A percentile compares a stretch with the other conserved stretches of the same genome.
phyloP scores from a whole-genome alignment of 805 yeast genomes.

The Teunomyces aglyptinius region DNA sequence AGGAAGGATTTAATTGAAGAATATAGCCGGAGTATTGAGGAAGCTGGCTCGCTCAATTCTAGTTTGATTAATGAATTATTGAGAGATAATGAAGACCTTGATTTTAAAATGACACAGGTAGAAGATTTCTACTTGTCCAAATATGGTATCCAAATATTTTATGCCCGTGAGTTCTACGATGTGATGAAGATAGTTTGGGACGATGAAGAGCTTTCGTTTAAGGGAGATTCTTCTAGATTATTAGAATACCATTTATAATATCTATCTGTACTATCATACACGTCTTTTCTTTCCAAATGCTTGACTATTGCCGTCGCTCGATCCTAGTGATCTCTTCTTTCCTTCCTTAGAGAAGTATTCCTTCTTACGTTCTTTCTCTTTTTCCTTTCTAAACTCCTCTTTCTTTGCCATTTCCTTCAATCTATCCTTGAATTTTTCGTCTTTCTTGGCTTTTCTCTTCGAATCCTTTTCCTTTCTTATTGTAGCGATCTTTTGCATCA shows the following conservation, averaged over 20 bases:
- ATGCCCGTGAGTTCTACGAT: slow-evolving; percentile 77
- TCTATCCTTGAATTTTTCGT: slow-evolving; percentile 70
- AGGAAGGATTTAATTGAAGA: slow-evolving; percentile 66
- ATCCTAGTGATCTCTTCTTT: slow-evolving; percentile 53
- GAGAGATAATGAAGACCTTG: slow-evolving; percentile 31
- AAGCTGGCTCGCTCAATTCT: slow-evolving; percentile 20
- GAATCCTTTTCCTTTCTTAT: slow-evolving; percentile 81
- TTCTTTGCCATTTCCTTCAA: slow-evolving; percentile 72
- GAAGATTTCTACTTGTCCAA: slow-evolving; percentile 51
- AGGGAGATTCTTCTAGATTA: slow-evolving; percentile 24
- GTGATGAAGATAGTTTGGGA: slow-evolving; percentile 74
- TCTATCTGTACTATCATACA: slow-evolving; percentile 13
- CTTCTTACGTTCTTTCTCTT: slow-evolving; percentile 81
- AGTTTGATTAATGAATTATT: slow-evolving; percentile 33
- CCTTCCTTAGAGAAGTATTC: slow-evolving; percentile 77
- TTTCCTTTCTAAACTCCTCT: slow-evolving; percentile 67
- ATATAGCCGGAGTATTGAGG: slow-evolving; percentile 38
- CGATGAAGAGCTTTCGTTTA: slow-evolving; percentile 25
- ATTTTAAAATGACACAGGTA: slow-evolving; percentile 33
- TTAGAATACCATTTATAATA: slow-evolving; percentile 29
- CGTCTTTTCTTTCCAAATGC: slow-evolving; percentile 36
- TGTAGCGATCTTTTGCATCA: slow-evolving; percentile 84
- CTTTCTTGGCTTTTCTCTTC: slow-evolving; percentile 70
- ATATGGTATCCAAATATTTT: slow-evolving; percentile 57
- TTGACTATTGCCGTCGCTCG: slow-evolving; percentile 27